phyloP scores from a whole-genome alignment of 2,329 filamentous ascomycete species.

The Microthyrium microscopicum region DNA sequence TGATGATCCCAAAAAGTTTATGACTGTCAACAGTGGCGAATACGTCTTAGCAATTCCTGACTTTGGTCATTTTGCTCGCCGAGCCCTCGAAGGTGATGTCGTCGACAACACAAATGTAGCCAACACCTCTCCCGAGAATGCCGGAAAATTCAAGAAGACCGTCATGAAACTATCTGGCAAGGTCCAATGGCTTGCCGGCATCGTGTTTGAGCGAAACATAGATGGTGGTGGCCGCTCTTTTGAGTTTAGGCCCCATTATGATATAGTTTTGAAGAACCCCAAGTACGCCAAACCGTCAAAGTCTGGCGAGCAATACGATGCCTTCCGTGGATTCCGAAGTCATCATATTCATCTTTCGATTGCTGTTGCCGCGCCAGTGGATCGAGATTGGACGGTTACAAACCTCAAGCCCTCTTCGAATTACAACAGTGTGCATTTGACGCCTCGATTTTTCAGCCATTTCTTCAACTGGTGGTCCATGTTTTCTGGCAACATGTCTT shows the following conservation, averaged over 20 bases:
- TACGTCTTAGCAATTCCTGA: slow-evolving; percentile 91
- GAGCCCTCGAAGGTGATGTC: slow-evolving; percentile 32
- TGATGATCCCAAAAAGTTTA: slow-evolving; percentile 79
- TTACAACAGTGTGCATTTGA: slow-evolving; percentile 92
- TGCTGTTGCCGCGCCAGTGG: slow-evolving; percentile 70
- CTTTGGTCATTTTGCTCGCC: slow-evolving; percentile 72
- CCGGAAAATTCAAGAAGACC: slow-evolving; percentile 76
- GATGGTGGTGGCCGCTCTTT: slow-evolving; percentile 60
- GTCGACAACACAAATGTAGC: slow-evolving; percentile 41
- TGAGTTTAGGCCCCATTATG: slow-evolving; percentile 81
- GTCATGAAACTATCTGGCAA: slow-evolving; percentile 97
- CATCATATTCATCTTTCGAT: slow-evolving; percentile 93
- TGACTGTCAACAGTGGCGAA: slow-evolving; percentile 89
- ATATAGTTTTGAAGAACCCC: slow-evolving; percentile 72
- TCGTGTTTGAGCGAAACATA: slow-evolving; percentile 81
- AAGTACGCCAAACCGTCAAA: slow-evolving; percentile 43
- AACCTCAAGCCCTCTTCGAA: slow-evolving; percentile 64
- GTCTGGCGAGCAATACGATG: slow-evolving; percentile 24
- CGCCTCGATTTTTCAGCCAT: slow-evolving; percentile 91
- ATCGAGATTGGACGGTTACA: slow-evolving; percentile 69
- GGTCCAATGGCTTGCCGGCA: slow-evolving; percentile 77
- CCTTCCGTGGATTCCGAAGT: slow-evolving; percentile 92
- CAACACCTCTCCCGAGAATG: slow-evolving; percentile 49
- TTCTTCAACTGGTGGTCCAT: slow-evolving; percentile 98
- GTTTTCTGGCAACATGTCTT: slow-evolving; percentile 85